Base-by-base conservation (phyloP, 306 rosid species). In the Lablab purpureus region DNA sequence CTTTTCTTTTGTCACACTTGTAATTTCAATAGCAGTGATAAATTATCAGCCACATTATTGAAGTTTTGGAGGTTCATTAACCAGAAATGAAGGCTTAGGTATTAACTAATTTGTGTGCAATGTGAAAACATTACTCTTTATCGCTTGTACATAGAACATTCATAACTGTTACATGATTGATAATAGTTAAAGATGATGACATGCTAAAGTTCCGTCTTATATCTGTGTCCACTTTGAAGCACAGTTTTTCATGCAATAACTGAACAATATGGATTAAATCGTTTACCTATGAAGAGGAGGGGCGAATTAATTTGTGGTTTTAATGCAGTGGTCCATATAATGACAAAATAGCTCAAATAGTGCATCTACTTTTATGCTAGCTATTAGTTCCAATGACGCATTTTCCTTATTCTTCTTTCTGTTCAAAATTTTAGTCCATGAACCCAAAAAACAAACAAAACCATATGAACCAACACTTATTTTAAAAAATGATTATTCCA, bases 321-420 rank as follows among this genome's bases (percentile, higher is more conserved):
- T 65, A 36, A 71, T 56, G 25, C 30, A 30, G 28, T 63, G 64
- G 74, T 60, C 58, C 22, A 36, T 4, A 47, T 64, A 51, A 50
- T 76, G 78, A 67, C 30, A 40, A 36, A 49, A 51, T 34, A 36
- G 77, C 22, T 49, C 41, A n/a, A 5, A 15, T 23, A 36, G 18
- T 51, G 51, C 69, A 10, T 30, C 37, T 22, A 64, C 78, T 82
- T 82, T 82, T 75, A 32, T 67, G 50, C 54, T 60, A 37, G 49
- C 17, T 11, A 40, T 43, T 30, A 19, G 51, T 54, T 3, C 0
- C 45, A 40, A 40, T 40, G 0, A 40, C 25, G 23, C 65, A 36
- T 41, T 43, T 10, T 46, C 41, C 21, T 11, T 12, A 5, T 47
- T 70, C 25, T 62, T 23, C 65, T 62, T 60, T 32, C 1, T 51